Base-by-base conservation (phyloP, 2,329 filamentous ascomycete genomes). In the Cladophialophora exuberans region DNA sequence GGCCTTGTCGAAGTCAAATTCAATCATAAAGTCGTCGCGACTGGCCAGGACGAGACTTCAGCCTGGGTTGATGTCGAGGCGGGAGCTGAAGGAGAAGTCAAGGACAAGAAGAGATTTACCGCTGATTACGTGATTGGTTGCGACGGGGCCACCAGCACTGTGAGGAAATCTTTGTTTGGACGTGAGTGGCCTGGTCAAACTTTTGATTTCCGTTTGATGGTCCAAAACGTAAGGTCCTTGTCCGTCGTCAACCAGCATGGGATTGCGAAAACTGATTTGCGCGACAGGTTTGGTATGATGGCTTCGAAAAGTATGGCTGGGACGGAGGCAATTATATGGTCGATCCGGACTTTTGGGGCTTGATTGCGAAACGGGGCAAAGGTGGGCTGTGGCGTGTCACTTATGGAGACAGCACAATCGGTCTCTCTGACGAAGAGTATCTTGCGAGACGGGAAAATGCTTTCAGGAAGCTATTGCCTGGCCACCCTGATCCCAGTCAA, bases 361-460 rank as follows among this genome's bases (percentile, higher is more conserved):
- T 86, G 81, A 81, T 81, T 2, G 83, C 83, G 2, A 79, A 76
- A 47, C 80, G 86, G 56, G 82, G 78, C 0, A 70, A 70, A 2
- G 82, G 85, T 44, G 81, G 81, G 0, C 68, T 86, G 10, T 86
- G 84, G 73, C 79, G 83, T n/a, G 79, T 87, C 26, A 83, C 83
- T 0, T 86, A 87, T 62, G 83, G 82, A 49, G 83, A 86, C 60
- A 47, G n/a, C 11, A 70, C 69, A 0, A 72, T 75, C 0, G 78
- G 77, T 2, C 73, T 86, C 13, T 77, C 76, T 0, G 70, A 66
- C 25, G 81, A 83, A 6, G 73, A 85, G 65, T 75, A 83, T 53
- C 67, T 74, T 20, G 73, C 72, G 17, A 76, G 82, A 9, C 82
- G 82, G 57, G 75, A 79, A 2, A 67, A 68, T 53, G 83, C 81